These are phyloP conservation scores for Boletus barrowsii DNA, from an alignment of 768 basidiomycete species.

Conservation along the genomic window DNA sequence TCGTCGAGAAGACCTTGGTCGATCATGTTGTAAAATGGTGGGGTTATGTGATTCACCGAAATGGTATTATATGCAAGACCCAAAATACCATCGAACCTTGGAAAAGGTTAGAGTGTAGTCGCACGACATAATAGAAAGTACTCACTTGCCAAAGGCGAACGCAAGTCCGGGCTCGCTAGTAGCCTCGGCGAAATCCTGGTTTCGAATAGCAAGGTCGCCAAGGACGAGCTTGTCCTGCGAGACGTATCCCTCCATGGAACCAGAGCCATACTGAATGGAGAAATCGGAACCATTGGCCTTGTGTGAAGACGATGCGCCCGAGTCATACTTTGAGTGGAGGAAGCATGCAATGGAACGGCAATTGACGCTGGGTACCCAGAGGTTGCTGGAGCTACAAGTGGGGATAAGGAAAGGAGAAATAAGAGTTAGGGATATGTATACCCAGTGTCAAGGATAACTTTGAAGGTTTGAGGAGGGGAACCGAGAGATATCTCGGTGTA, in stretches of 20 bases:
- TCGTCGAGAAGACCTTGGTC: constrained; percentile 74
- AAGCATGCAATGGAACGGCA: constrained; percentile 92
- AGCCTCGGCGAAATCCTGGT: constrained; percentile 92
- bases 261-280: constrained; percentile 91
- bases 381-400: constrained; percentile 72
- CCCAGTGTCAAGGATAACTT: constrained; percentile 95
- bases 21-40: constrained; percentile 95
- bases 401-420: constrained; percentile 20
- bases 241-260: constrained; percentile 95
- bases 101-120: neutral
- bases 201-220: constrained; percentile 72
- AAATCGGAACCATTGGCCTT: constrained; percentile 88
- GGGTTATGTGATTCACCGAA: constrained; percentile 86
- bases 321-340: constrained; percentile 92
- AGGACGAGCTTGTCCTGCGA: constrained; percentile 79
- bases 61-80: constrained; percentile 96
- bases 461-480: constrained; percentile 82
- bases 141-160: constrained; percentile 94
- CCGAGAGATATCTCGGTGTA: constrained; percentile 85
- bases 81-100: constrained; percentile 91
- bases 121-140: constrained; percentile 4
- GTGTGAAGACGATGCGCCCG: constrained; percentile 74
- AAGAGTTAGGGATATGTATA: constrained; percentile 23
- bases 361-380: constrained; percentile 84
- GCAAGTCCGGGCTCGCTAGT: constrained; percentile 94